These are phyloP conservation scores for Austroboletus novae-zelandiae DNA, from an alignment of 1,284 basidiomycete species.

Conservation along the genomic window DNA sequence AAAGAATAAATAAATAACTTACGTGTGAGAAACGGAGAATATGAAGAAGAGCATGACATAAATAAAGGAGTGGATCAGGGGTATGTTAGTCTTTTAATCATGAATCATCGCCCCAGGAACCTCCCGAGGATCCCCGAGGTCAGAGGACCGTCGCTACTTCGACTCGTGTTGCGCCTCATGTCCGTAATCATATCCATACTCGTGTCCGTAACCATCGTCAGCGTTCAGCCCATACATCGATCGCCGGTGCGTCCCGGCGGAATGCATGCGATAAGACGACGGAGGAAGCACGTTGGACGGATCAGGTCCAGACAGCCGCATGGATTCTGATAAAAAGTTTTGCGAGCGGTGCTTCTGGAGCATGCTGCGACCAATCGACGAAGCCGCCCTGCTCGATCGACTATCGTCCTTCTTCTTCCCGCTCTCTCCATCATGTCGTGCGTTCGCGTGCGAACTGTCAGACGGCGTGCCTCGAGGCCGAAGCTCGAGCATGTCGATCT, in stretches of 20 bases:
- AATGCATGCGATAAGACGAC: slow-evolving; percentile 2
- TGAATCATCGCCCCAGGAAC: slow-evolving; percentile 20
- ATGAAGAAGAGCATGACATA: too few species aligned
- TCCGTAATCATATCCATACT: not conserved
- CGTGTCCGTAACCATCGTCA: too few species aligned
- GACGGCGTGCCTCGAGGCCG: slow-evolving; percentile 41
- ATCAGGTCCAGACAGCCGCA: too few species aligned
- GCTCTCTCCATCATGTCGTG: slow-evolving; percentile 7
- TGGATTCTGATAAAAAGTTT: too few species aligned
- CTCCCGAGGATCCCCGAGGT: slow-evolving; percentile 19
- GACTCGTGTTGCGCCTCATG: not conserved
- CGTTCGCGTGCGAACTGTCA: not conserved
- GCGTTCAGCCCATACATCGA: slow-evolving; percentile 15
- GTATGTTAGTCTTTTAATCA: not conserved
- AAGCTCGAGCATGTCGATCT: slow-evolving; percentile 80
- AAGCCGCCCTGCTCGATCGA: slow-evolving; percentile 5
- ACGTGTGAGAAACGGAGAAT: too few species aligned
- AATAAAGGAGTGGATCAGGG: not conserved
- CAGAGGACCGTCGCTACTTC: not conserved
- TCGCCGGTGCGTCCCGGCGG: slow-evolving; percentile 3
- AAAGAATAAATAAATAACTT: too few species aligned
- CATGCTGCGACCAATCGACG: too few species aligned
- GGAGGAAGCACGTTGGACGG: too few species aligned
- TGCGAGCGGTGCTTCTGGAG: slow-evolving; percentile 15
- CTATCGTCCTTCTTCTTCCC: slow-evolving; percentile 18